Evolutionary conservation across 1,284 basidiomycete genomes (phyloP).

Genomic region (Austropuccinia psidii): DNA sequence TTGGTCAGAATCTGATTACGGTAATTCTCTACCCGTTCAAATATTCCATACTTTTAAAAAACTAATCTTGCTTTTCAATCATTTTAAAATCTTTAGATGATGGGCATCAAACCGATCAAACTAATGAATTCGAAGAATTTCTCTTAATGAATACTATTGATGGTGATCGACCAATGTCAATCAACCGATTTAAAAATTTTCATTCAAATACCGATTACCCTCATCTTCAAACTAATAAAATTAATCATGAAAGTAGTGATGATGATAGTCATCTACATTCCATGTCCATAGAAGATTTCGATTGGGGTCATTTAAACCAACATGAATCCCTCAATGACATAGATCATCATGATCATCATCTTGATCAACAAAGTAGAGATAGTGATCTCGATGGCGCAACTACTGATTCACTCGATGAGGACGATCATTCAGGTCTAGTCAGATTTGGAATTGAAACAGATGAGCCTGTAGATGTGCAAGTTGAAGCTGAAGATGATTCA

Average conservation of each 20-base stretch:
- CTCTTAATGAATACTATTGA: constrained; percentile 23
- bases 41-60: background rate
- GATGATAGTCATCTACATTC: background rate
- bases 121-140: constrained; percentile 30
- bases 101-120: constrained; percentile 7
- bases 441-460: constrained; percentile 42
- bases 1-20: constrained; percentile 35
- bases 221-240: background rate
- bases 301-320: background rate
- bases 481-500: constrained; percentile 33
- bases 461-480: background rate
- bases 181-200: background rate
- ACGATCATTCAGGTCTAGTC: constrained; percentile 42
- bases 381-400: constrained; percentile 41
- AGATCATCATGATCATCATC: background rate
- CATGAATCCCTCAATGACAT: background rate
- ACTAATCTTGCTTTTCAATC: background rate
- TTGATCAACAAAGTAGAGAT: background rate
- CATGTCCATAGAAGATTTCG: constrained; percentile 29
- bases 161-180: background rate
- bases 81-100: background rate
- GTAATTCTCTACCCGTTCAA: background rate
- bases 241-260: background rate
- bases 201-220: background rate
- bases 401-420: constrained; percentile 43